These are phyloP conservation scores for Dichotomopilus funicola DNA, from an alignment of 2,329 filamentous ascomycete genomes.

Conservation along the genomic window DNA sequence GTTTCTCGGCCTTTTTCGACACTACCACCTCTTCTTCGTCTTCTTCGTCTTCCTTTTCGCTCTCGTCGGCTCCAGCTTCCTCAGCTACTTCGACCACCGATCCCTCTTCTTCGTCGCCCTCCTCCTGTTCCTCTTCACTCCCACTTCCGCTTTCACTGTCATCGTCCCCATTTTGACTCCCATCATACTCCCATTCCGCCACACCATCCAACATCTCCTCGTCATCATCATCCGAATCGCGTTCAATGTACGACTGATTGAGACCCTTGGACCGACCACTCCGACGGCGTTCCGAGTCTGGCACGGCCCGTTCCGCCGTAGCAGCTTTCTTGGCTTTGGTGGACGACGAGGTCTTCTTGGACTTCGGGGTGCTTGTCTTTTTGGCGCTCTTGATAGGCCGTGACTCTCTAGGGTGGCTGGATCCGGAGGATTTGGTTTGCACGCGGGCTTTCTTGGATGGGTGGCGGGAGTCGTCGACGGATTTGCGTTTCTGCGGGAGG, in stretches of 20 bases:
- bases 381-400: constrained; percentile 30
- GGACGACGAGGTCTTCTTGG: constrained; percentile 25
- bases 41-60: constrained; percentile 17
- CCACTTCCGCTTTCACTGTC: constrained; percentile 18
- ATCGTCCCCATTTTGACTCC: constrained; percentile 2
- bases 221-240: constrained; percentile 52
- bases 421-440: constrained; percentile 7
- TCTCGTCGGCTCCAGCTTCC: background rate
- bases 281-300: constrained; percentile 45
- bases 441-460: constrained; percentile 35
- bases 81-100: constrained; percentile 1
- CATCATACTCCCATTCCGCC: constrained; percentile 49
- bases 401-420: constrained; percentile 23
- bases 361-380: constrained; percentile 25
- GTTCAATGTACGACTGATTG: constrained; percentile 47
- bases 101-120: background rate
- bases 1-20: background rate
- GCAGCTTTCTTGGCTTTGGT: constrained; percentile 25
- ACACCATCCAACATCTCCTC: constrained; percentile 57
- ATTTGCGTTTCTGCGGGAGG: constrained; percentile 48
- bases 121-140: constrained; percentile 13
- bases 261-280: constrained; percentile 44
- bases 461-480: constrained; percentile 40
- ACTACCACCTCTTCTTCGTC: constrained; percentile 2
- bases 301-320: constrained; percentile 28